Evolutionary conservation across 2,329 filamentous ascomycete species (phyloP).

Genomic region (Saccharata proteae): DNA sequence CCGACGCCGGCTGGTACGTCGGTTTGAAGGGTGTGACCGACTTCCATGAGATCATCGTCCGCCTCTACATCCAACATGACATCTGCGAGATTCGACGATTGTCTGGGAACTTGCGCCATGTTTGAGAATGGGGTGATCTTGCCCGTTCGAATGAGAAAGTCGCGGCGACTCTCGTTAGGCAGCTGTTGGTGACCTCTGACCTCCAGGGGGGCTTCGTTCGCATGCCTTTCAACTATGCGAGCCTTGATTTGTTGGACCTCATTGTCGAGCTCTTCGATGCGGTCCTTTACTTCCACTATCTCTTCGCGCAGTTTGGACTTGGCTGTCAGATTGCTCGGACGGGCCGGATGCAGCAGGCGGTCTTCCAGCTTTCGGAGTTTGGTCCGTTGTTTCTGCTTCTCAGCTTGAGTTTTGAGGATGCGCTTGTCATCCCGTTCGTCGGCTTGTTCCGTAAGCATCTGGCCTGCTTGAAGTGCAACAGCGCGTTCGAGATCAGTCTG

Average conservation of each 20-base stretch:
- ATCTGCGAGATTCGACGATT: conserved; percentile 60
- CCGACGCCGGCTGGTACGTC: conserved; percentile 17
- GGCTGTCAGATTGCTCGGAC: conserved; percentile 41
- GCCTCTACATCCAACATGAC: conserved; percentile 74
- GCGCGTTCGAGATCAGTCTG: conserved; percentile 87
- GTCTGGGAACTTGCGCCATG: conserved; percentile 52
- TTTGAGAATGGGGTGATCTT: conserved; percentile 95
- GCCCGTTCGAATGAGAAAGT: conserved; percentile 86
- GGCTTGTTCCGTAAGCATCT: conserved; percentile 47
- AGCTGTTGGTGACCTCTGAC: conserved; percentile 47
- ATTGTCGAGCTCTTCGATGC: conserved; percentile 51
- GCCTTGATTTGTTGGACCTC: conserved; percentile 72
- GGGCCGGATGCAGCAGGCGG: conserved; percentile 35
- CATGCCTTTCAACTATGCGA: conserved; percentile 65
- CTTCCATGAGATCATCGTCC: conserved; percentile 39
- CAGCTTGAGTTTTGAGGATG: conserved; percentile 41
- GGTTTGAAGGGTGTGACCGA: conserved; percentile 13
- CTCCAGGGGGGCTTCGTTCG: conserved; percentile 35
- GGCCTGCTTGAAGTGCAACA: conserved; percentile 56
- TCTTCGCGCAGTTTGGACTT: conserved; percentile 51
- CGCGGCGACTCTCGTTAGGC: conserved; percentile 70
- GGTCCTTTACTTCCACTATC: conserved; percentile 51
- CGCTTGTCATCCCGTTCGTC: conserved; percentile 52
- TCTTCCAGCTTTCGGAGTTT: conserved; percentile 51
- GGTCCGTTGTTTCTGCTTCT: conserved; percentile 47